Evolutionary conservation across 495 filamentous ascomycete genomes (phyloP), one percentile per base, ranked within the genome.

Genomic region (Aspergillus sclerotiicarbonarius): DNA sequence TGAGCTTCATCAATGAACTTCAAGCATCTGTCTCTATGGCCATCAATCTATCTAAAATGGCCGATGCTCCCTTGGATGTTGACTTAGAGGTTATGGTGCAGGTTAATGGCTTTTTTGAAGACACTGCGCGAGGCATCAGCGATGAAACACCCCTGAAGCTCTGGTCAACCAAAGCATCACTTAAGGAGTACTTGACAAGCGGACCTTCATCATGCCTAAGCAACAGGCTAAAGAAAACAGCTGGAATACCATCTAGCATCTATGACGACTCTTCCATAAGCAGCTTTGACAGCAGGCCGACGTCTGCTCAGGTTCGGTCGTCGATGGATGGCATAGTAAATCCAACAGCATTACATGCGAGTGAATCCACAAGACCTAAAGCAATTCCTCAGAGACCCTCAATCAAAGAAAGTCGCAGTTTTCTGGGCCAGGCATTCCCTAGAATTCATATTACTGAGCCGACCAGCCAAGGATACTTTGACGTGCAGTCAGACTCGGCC

Each of bases 81-180:
- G 76, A 77, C 35, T 61, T 74, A 10, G 73, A 80, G 29, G 82
- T 87, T 46, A 80, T 77, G 59, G 75, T 86, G 13, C 82, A 87
- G 56, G 66, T 86, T 7, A 80, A 83, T 47, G 84, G 83, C 0
- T 87, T 87, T 61, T 87, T 85, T 49, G 82, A 82, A 31, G 80
- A 84, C 49, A 69, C 69, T 3, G 68, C 71, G 12, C 56, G 76
- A 63, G 51, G 82, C 60, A 57, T 73, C 61, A 64, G 76, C 70
- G 62, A 68, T 56, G 59, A 74, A 60, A 62, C 67, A 10, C 76
- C 76, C 7, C 73, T 84, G 1, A 80, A 82, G 37, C 59, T 86
- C 1, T 86, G 83, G 67, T 79, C 82, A 8, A 80, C 78, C 0
- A 79, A 73, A 39, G 70, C 81, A 19, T 67, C 73, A 0, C 71